phyloP scores from a whole-genome alignment of 805 yeast genomes.

The Candida arabinofermentans region DNA sequence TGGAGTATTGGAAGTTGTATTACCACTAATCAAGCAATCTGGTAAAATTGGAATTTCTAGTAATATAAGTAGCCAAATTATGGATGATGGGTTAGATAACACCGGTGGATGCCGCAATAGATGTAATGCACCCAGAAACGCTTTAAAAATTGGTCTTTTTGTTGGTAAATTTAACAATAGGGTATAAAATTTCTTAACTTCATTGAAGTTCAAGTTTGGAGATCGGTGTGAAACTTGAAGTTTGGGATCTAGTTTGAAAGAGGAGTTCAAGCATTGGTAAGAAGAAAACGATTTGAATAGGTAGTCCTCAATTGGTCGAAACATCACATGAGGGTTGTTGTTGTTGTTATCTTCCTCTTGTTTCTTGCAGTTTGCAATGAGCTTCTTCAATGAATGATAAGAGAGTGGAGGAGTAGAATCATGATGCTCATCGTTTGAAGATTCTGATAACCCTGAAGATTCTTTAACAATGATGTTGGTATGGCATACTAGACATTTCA shows the following conservation, averaged over 20 bases:
- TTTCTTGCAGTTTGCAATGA: conserved; percentile 33
- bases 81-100: conserved; percentile 37
- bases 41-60: conserved; percentile 65
- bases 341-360: background rate
- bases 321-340: conserved; percentile 22
- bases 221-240: conserved; percentile 31
- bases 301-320: conserved; percentile 48
- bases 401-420: conserved; percentile 24
- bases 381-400: conserved; percentile 29
- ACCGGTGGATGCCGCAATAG: conserved; percentile 49
- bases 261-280: conserved; percentile 43
- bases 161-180: conserved; percentile 51
- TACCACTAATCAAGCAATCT: conserved; percentile 38
- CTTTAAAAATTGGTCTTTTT: conserved; percentile 51
- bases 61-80: conserved; percentile 60
- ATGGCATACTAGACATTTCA: conserved; percentile 60
- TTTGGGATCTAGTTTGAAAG: conserved; percentile 42
- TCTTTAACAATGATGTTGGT: conserved; percentile 30
- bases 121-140: conserved; percentile 48
- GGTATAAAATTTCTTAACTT: conserved; percentile 43
- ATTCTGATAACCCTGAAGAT: background rate
- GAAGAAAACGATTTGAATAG: conserved; percentile 46
- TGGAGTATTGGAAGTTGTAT: conserved; percentile 13
- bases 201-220: conserved; percentile 48
- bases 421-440: background rate